Evolutionary conservation across 768 basidiomycete species (phyloP), one percentile per base, ranked within the genome.

Genomic region (Boletus pseudo-olivaceus): DNA sequence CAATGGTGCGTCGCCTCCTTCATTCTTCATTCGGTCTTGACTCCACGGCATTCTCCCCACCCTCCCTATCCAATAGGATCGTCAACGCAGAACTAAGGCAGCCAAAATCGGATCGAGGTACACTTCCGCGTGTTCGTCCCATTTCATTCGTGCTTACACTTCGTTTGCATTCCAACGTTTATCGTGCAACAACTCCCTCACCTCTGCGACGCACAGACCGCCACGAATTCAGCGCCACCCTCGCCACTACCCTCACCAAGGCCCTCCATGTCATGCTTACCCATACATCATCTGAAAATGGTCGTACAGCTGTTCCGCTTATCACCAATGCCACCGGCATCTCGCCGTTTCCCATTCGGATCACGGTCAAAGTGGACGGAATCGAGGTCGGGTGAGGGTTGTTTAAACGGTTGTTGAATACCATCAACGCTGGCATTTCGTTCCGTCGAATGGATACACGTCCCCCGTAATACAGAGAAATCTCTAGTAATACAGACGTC

Each of bases 31-130:
- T 26, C 34, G 15, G 26, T 27, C 37, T 32, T 37, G 32, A 33
- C 12, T 12, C 7, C 23, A 20, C 9, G 30, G 47, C 14, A 26
- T 4, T n/a, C 7, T 2, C 12, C 12, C 14, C 10, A 33, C 11
- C 7, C 4, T 6, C 7, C 15, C 12, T 5, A 15, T 23, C 26
- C 26, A 20, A 33, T 64, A 92, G 90, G 90, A 73, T 85, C 14
- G 82, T 93, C 57, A 91, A 89, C 50, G 88, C 84, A 9, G 89
- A 92, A 72, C 73, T 92, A 14, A 81, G 82, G 47, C 90, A 90
- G 61, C 85, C 85, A 0, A 83, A 81, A 37, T 72, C 78, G 10
- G 87, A 88, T 49, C 73, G 72, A 76, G 85, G 87, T 84, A 55
- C 19, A 63, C 11, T 11, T 29, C 15, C 7, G 5, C 15, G 4